Evolutionary conservation across 208 protist genomes (phyloP), one percentile per base, ranked within the genome.

Genomic region (Trypanosoma avium): DNA sequence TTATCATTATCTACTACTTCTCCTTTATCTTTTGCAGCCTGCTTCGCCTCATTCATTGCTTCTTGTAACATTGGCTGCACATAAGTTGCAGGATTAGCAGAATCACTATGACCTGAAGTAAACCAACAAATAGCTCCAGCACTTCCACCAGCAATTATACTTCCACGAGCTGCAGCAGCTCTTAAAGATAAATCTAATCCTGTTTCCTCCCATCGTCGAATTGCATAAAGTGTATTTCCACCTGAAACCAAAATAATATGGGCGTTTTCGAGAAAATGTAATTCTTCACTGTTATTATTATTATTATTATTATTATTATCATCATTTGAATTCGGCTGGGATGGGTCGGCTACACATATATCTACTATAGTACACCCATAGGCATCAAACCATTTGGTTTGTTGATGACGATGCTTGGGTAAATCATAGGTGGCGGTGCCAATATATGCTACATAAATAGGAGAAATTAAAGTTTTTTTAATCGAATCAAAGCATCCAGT

Each of bases 51-150:
- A 58, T 52, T 54, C 42, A 67, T 36, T 19, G 49, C 73, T 53
- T 8, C 53, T 9, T 64, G 55, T 33, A 91, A 50, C 59, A 81
- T 84, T 4, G 86, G 43, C 59, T 80, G 62, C 2, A 81, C 69
- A 61, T 87, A 96, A 24, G 86, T 92, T 0, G 73, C 38, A 12
- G 92, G 90, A 67, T 97, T 81, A 12, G 88, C 89, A 0, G 86
- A 94, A 77, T 97, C 92, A 62, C 88, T 94, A 77, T 97, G 92
- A 0, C 88, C 88, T 0, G 75, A 71, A 12, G 88, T 88, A 61
- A 96, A 97, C 88, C 87, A 97, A 61, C 87, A 93, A 54, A 97
- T 94, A 5, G 88, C 92, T 0, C 92, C 92, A 0, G 92, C 92
- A 59, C 88, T 93, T 38, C 90, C 89, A 19, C 92, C 92, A 4